Conservation (phyloP, 768 basidiomycete species). For the Mycena maculata region DNA sequence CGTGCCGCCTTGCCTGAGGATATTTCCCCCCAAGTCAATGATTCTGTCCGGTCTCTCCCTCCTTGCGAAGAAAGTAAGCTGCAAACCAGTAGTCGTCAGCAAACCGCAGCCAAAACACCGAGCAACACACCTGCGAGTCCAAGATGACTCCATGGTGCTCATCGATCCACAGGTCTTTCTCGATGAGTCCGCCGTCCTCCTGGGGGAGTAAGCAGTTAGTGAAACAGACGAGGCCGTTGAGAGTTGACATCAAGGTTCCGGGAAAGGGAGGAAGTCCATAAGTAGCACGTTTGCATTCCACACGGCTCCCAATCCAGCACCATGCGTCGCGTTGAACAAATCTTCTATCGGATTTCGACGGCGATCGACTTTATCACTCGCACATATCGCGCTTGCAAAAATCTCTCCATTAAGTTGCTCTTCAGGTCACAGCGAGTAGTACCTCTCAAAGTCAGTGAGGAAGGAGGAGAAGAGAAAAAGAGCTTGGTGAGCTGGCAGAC, state of each 20-base stretch:
- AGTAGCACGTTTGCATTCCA: constrained; percentile 23
- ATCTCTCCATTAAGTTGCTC: neutral
- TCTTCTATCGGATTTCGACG: constrained; percentile 17
- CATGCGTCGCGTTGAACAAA: constrained; percentile 19
- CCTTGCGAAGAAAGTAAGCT: constrained; percentile 76
- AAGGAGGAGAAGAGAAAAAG: neutral
- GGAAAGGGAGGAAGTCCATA: constrained; percentile 25
- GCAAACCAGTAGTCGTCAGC: constrained; percentile 10
- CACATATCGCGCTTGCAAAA: constrained; percentile 3
- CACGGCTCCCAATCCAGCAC: neutral
- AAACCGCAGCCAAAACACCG: neutral
- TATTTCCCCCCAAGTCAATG: constrained; percentile 80
- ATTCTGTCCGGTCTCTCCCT: constrained; percentile 70
- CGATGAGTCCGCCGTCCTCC: constrained; percentile 81
- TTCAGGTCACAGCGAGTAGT: neutral
- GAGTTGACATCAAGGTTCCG: constrained; percentile 50
- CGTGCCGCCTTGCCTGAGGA: constrained; percentile 66
- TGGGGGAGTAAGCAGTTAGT: constrained; percentile 86
- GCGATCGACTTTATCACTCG: constrained; percentile 28
- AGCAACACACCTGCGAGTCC: constrained; percentile 70
- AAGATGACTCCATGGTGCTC: constrained; percentile 77
- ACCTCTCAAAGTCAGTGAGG: neutral
- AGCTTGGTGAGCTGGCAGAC: neutral
- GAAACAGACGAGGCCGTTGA: constrained; percentile 83
- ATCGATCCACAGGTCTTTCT: constrained; percentile 87